Conservation (phyloP, 345 rosid species). For the Streptanthus diversifolius region DNA sequence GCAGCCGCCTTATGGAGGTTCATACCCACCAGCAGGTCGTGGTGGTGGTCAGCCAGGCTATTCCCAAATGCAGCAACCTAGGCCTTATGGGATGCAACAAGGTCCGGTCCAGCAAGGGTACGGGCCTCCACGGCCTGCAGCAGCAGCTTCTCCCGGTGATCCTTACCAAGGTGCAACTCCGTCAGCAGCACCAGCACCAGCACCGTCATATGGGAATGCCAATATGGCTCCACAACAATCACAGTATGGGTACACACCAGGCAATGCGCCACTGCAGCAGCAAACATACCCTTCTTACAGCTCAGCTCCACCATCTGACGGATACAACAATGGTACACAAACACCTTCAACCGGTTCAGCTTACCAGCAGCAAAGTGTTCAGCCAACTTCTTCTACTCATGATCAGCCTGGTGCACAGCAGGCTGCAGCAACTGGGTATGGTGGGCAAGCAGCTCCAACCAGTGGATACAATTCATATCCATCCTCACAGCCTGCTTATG, state of each 20-base stretch:
- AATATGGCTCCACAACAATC: conserved; percentile 48
- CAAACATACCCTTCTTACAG: conserved; percentile 59
- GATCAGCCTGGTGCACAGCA: conserved; percentile 1
- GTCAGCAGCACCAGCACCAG: conserved; percentile 21
- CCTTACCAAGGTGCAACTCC: conserved; percentile 47
- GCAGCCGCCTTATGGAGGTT: conserved; percentile 54
- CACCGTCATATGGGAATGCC: conserved; percentile 47
- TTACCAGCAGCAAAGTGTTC: conserved; percentile 43
- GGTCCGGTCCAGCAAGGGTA: conserved; percentile 54
- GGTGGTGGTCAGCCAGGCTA: conserved; percentile 42
- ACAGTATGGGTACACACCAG: conserved; percentile 57
- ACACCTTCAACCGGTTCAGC: conserved; percentile 36
- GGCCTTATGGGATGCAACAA: conserved; percentile 51
- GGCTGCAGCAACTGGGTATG: conserved; percentile 38
- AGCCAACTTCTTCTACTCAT: conserved; percentile 37
- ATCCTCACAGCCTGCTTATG: conserved; percentile 49
- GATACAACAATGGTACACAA: conserved; percentile 44
- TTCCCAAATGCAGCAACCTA: conserved; percentile 52
- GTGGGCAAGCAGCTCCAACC: conserved; percentile 42
- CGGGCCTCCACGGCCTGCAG: conserved; percentile 44
- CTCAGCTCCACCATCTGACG: conserved; percentile 49
- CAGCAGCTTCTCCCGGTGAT: conserved; percentile 13
- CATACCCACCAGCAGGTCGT: conserved; percentile 52
- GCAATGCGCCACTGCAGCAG: conserved; percentile 44
- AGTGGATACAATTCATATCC: conserved; percentile 52